phyloP scores from a whole-genome alignment of 83 land plant genomes.

The Diphasiastrum complanatum region DNA sequence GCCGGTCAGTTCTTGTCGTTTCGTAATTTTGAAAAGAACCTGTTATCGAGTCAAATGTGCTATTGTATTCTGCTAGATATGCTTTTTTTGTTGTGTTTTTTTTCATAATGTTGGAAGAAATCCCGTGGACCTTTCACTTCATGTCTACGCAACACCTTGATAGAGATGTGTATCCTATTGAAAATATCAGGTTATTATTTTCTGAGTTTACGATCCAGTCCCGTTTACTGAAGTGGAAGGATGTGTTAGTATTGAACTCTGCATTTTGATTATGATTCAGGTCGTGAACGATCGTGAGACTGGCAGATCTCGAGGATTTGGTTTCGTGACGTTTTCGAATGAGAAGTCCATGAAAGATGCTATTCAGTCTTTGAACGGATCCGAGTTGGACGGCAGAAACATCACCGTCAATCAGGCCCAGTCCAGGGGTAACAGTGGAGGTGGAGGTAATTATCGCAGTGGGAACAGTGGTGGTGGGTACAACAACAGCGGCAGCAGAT shows the following conservation, averaged over 20 bases:
- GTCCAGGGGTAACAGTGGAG: conserved; percentile 32
- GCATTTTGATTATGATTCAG: conserved; percentile 14
- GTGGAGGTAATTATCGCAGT: conserved; percentile 34
- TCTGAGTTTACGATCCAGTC: neutral
- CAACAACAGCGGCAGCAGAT: conserved; percentile 19
- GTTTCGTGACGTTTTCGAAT: conserved; percentile 57
- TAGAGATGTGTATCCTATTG: neutral
- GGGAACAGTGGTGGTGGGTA: conserved; percentile 21
- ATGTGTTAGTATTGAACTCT: neutral
- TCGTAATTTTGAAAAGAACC: no score
- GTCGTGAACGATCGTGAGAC: conserved; percentile 60
- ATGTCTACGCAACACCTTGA: neutral
- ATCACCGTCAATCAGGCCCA: conserved; percentile 68
- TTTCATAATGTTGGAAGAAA: no score
- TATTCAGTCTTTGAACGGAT: conserved; percentile 66
- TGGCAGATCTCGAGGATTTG: conserved; percentile 63
- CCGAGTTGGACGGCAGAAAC: conserved; percentile 31
- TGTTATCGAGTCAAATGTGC: no score
- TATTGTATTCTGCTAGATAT: no score
- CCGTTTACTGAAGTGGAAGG: neutral
- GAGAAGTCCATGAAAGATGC: conserved; percentile 62
- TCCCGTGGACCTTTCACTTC: neutral
- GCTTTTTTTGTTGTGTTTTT: no score
- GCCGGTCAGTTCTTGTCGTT: no score
- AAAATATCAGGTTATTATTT: neutral